Base-by-base conservation (phyloP, 108 stramenopile species). In the Nitzschia sp. region DNA sequence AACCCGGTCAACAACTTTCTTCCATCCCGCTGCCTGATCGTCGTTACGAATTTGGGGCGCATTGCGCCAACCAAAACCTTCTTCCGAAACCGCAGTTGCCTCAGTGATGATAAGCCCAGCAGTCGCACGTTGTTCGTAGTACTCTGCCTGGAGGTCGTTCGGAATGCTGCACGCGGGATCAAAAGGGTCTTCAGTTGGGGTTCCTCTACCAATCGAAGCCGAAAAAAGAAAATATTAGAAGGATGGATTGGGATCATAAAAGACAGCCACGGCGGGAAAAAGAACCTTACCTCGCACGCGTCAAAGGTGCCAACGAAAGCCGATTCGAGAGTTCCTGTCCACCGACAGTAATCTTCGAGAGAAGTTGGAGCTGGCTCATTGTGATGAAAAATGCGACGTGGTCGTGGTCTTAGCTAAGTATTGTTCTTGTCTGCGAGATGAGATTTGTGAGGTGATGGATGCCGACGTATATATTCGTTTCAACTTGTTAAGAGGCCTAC, bases 81-180 rank as follows among this genome's bases (percentile, higher is more conserved):
- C 72, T 13, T 72, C 68, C 8, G 71, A 72, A 23, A 93, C 59
- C 19, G 66, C 59, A 0, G 84, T 78, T 1, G 76, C 88, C 69
- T 93, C 91, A 15, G 91, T 72, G 64, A 93, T 73, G 68, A 93
- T 51, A 2, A 93, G 58, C 36, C 91, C 91, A 28, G 72, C 84
- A 13, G 76, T 67, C 1, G 82, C 82, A 54, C 87, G 87, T 67
- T 83, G 82, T 24, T 45, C 61, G 71, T 89, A 89, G 70, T 89
- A 89, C 28, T 78, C 74, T 11, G 32, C 74, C 57, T 75, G 78
- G 49, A 83, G 17, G 58, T 91, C 90, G 34, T 83, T 86, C 13
- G 90, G 85, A 23, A 80, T 62, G 17, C 59, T 57, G 54, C 42
- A 46, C 19, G 17, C 35, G 27, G 28, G 45, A 53, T 77, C 75